phyloP scores from a whole-genome alignment of 495 filamentous ascomycete genomes.

The Hypoxylon lienhwacheense region DNA sequence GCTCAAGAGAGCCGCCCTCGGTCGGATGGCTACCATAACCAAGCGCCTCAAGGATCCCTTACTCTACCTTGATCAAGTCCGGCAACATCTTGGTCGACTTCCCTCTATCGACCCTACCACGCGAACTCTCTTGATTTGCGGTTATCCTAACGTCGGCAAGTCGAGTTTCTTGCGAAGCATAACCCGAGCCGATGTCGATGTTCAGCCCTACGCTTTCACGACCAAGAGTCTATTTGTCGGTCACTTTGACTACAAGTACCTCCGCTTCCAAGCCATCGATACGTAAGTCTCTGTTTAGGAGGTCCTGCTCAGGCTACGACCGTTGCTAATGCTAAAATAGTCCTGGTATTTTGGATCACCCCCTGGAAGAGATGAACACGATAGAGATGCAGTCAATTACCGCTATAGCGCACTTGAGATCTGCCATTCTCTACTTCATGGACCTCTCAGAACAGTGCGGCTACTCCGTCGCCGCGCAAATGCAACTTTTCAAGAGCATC shows the following conservation, averaged over 20 bases:
- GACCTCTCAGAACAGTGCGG: conserved; percentile 97
- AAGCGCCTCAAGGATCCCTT: conserved; percentile 91
- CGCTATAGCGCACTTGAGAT: conserved; percentile 92
- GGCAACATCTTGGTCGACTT: conserved; percentile 95
- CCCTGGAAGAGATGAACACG: conserved; percentile 99
- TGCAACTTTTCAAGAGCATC: conserved; percentile 90
- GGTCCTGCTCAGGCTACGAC: not conserved
- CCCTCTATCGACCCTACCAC: conserved; percentile 98
- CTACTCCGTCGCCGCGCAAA: conserved; percentile 88
- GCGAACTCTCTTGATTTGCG: conserved; percentile 89
- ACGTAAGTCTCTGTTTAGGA: conserved; percentile 37
- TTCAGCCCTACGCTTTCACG: conserved; percentile 98
- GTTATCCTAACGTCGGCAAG: conserved; percentile 98
- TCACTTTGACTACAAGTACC: conserved; percentile 98
- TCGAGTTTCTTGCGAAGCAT: conserved; percentile 90
- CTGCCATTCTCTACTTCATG: conserved; percentile 96
- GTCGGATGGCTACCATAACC: conserved; percentile 95
- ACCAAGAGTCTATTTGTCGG: conserved; percentile 97
- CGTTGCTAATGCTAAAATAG: conserved; percentile 20
- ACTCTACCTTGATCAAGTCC: conserved; percentile 94
- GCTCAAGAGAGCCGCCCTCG: conserved; percentile 83
- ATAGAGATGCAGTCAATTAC: conserved; percentile 99
- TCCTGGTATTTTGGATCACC: conserved; percentile 95
- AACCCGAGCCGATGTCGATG: conserved; percentile 93
- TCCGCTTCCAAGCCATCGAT: conserved; percentile 83